Percentiles rank a stretch among this genome's conserved stretches.
Evolutionary conservation across 164 flowering plant genomes (phyloP).

Genomic region (Brasenia schreberi): DNA sequence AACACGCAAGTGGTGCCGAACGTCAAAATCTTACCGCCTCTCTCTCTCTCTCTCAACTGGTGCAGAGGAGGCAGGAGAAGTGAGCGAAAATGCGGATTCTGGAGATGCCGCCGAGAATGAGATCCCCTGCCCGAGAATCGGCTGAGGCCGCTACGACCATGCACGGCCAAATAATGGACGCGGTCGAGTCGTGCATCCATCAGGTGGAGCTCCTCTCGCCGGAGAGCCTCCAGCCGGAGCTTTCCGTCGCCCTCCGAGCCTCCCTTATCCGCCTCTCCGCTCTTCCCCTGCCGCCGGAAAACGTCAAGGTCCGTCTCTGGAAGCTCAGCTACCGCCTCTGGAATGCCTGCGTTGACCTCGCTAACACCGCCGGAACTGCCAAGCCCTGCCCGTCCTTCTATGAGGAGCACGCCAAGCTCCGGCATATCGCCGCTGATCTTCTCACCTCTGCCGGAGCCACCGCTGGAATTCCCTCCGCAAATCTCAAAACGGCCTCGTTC

Average conservation of each 20-base stretch:
- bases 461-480: constrained; percentile 64
- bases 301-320: constrained; percentile 69
- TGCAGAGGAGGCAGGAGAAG: constrained; percentile 4
- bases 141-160: background rate
- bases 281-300: constrained; percentile 39
- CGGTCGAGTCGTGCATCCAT: constrained; percentile 16
- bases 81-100: constrained; percentile 16
- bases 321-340: constrained; percentile 91
- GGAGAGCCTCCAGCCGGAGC: background rate
- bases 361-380: constrained; percentile 29
- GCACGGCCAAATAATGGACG: constrained; percentile 5
- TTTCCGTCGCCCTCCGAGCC: constrained; percentile 10
- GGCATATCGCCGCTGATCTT: constrained; percentile 68
- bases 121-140: constrained; percentile 1
- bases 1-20: too few relatives aligned
- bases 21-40: background rate
- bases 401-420: constrained; percentile 48
- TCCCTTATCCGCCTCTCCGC: constrained; percentile 14
- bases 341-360: constrained; percentile 88
- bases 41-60: background rate
- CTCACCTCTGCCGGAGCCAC: constrained; percentile 43
- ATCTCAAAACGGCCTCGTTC: constrained; percentile 60
- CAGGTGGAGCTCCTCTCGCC: constrained; percentile 16
- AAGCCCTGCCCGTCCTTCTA: constrained; percentile 3
- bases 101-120: constrained; percentile 12